Evolutionary conservation across 345 rosid genomes (phyloP).

Genomic region (Pistacia vera): DNA sequence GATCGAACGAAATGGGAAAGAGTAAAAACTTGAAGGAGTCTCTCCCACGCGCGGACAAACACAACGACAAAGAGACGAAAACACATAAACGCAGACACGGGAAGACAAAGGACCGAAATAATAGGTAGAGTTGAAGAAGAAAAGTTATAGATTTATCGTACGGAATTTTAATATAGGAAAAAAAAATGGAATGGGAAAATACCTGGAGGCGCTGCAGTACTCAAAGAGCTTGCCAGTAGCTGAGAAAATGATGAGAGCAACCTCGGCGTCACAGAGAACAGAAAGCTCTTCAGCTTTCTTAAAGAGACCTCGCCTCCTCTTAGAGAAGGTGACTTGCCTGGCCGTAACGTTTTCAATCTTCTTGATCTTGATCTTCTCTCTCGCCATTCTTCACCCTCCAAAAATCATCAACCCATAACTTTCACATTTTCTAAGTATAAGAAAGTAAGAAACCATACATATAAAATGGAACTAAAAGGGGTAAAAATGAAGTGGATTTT

Average conservation of each 20-base stretch:
- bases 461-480: neutral
- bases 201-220: constrained; percentile 52
- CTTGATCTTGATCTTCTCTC: constrained; percentile 59
- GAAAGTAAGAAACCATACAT: neutral
- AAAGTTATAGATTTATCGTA: neutral
- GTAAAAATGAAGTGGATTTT: neutral
- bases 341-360: constrained; percentile 55
- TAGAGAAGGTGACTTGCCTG: constrained; percentile 61
- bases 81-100: neutral
- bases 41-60: neutral
- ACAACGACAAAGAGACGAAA: neutral
- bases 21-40: neutral
- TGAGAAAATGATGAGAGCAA: constrained; percentile 54
- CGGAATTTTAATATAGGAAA: neutral
- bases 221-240: constrained; percentile 58
- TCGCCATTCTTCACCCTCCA: constrained; percentile 33
- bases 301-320: constrained; percentile 57
- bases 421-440: neutral
- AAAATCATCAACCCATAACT: neutral
- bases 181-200: neutral
- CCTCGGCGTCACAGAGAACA: constrained; percentile 58
- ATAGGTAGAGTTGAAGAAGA: neutral
- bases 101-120: neutral
- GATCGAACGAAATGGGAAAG: neutral
- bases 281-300: constrained; percentile 66